Evolutionary conservation across 1,284 basidiomycete species (phyloP), one percentile per base, ranked within the genome.

Genomic region (Cronartium quercuum): DNA sequence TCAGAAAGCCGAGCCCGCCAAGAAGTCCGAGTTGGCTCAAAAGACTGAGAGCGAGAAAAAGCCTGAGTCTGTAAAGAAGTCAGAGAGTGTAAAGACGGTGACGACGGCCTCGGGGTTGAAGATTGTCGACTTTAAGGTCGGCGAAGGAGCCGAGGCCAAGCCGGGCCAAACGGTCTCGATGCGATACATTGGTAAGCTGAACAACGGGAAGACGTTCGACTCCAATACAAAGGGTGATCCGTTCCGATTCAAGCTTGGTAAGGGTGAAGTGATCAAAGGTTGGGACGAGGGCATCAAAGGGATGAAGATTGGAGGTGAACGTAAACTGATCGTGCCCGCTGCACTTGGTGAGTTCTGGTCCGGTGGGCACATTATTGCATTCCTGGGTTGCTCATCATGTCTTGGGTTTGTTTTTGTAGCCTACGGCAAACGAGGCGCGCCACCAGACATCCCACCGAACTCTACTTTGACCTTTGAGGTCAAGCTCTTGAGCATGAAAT

Each of bases 241-340:
- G 5, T 74, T 74, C 44, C 58, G 38, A 62, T 74, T 74, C 35
- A 66, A 58, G 12, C 64, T 74, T 41, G 70, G 70, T 13, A 55
- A 44, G 10, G 70, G 70, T 41, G 70, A 74, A 61, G 70, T 74
- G 34, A 74, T 74, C 55, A 66, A 74, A 37, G 70, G 70, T 41
- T 74, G 70, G 70, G 70, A 74, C 29, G 70, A 74, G 47, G 70
- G 70, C 61, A 60, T 74, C 35, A 74, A 74, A 51, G 70, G 70
- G 6, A 74, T 74, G 70, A 66, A 66, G 51, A 41, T 74, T 55
- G 70, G 70, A 21, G 70, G 70, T 34, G 63, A 66, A 58, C 44
- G 70, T 12, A 74, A 74, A 61, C 24, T 74, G 38, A 66, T 42
- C 10, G 51, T 74, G 34, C 70, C 70, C 15, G 47, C 63, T 60